Evolutionary conservation across 352 stramenopile species (phyloP).

Genomic region (Pythium phragmitis): DNA sequence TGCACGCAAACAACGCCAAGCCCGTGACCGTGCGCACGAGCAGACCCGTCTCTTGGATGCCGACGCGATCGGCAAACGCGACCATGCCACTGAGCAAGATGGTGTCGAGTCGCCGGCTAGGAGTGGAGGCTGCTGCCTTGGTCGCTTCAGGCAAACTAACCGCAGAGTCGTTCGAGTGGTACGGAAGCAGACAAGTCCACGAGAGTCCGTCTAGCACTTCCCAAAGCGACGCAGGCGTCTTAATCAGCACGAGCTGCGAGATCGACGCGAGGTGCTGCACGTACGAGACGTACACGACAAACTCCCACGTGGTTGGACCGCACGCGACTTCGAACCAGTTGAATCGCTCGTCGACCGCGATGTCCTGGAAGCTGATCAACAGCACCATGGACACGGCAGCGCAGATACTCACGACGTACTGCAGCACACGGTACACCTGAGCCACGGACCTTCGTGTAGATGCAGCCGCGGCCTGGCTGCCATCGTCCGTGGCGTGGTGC

Average conservation of each 20-base stretch:
- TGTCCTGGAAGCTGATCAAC: constrained; percentile 20
- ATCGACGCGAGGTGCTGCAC: constrained; percentile 31
- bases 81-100: constrained; percentile 24
- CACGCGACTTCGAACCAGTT: constrained; percentile 6
- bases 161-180: constrained; percentile 17
- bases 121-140: neutral
- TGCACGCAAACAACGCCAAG: constrained; percentile 21
- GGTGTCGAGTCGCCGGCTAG: constrained; percentile 17
- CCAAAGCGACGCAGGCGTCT: constrained; percentile 26
- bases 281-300: constrained; percentile 30
- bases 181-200: constrained; percentile 29
- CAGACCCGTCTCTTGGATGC: constrained; percentile 24
- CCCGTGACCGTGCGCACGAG: constrained; percentile 16
- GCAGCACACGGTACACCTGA: constrained; percentile 5
- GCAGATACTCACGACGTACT: constrained; percentile 15
- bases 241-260: constrained; percentile 22
- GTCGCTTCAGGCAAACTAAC: neutral
- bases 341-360: constrained; percentile 21
- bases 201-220: constrained; percentile 28
- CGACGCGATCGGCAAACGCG: constrained; percentile 28
- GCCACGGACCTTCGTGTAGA: neutral
- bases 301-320: constrained; percentile 38
- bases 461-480: neutral
- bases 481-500: neutral
- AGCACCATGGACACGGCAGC: constrained; percentile 16